Evolutionary conservation across 306 rosid species (phyloP), one percentile per base, ranked within the genome.

Genomic region (Quercus mongolica): DNA sequence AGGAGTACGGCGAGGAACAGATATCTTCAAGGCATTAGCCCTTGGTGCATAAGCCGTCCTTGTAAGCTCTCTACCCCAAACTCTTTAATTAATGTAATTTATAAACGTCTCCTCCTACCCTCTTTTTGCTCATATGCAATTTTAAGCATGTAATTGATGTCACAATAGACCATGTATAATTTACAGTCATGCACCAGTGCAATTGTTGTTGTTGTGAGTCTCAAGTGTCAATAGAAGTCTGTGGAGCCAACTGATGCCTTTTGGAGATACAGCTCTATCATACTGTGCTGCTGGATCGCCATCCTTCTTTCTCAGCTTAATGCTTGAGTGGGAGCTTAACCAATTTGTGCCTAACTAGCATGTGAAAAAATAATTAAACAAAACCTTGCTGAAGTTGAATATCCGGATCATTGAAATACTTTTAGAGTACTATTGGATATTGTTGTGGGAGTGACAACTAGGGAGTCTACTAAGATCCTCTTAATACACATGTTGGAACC

Each of bases 31-130:
- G 85, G 95, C 89, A 23, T 80, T 91, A 73, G 92, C 95, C 81
- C 88, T 87, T 10, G 93, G 93, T 12, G 93, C 90, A 44, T 80
- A 89, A 64, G 90, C 95, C n/a, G 91, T 91, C 64, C 91, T 89
- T 58, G 94, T 87, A 87, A 77, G 86, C 58, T 69, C 75, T 81
- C n/a, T 17, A 23, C 58, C 44, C 41, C 20, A 26, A 30, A 2
- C 69, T 4, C 1, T 14, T 14, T 26, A 17, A 17, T 26, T 63
- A 5, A 23, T 59, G 17, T 23, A 25, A 67, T 25, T 31, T 9
- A 67, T 6, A 13, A 1, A n/a, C 3, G 12, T 67, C 38, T 67
- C 12, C 21, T 19, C 51, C 35, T 64, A 15, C 13, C 4, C 11
- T 4, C 11, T 12, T 3, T 19, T 35, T 67, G 19, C 1, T 19